Conservation (phyloP, 1,139 yeast genomes). For the Debaryomycetaceae sp. region DNA sequence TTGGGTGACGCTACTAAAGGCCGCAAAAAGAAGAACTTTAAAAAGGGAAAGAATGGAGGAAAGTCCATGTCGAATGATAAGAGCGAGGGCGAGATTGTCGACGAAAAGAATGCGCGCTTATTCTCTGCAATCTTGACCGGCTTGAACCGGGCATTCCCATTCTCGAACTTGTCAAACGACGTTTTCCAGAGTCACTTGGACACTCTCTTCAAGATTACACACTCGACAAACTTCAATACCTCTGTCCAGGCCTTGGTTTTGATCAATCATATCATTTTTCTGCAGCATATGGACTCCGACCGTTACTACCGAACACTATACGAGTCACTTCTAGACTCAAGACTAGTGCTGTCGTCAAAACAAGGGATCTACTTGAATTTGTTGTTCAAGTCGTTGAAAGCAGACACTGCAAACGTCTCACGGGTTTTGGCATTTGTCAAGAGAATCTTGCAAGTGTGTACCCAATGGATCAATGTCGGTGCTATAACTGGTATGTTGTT, state of each 20-base stretch:
- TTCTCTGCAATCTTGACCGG: slow-evolving; percentile 92
- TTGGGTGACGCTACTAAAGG: slow-evolving; percentile 37
- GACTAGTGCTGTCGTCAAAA: slow-evolving; percentile 75
- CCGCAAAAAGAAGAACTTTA: slow-evolving; percentile 37
- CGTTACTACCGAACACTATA: slow-evolving; percentile 83
- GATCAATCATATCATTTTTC: slow-evolving; percentile 61
- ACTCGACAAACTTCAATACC: slow-evolving; percentile 88
- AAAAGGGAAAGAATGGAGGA: slow-evolving; percentile 67
- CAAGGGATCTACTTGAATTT: slow-evolving; percentile 83
- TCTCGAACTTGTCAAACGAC: slow-evolving; percentile 63
- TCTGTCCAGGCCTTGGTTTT: slow-evolving; percentile 86
- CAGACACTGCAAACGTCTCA: slow-evolving; percentile 44
- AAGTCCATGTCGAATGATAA: slow-evolving; percentile 60
- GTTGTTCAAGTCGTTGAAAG: slow-evolving; percentile 71
- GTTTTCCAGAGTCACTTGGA: slow-evolving; percentile 71
- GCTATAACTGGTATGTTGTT: slow-evolving; percentile 84
- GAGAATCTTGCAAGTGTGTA: slow-evolving; percentile 75
- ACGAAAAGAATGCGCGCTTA: slow-evolving; percentile 75
- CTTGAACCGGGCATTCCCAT: slow-evolving; percentile 92
- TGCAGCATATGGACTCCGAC: slow-evolving; percentile 50
- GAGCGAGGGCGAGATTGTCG: slow-evolving; percentile 59
- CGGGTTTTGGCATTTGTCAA: slow-evolving; percentile 87
- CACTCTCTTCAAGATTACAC: slow-evolving; percentile 81
- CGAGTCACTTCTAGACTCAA: slow-evolving; percentile 79
- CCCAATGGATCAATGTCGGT: slow-evolving; percentile 82